phyloP scores from a whole-genome alignment of 73 alveolate genomes.

The Symbiodinium natans region DNA sequence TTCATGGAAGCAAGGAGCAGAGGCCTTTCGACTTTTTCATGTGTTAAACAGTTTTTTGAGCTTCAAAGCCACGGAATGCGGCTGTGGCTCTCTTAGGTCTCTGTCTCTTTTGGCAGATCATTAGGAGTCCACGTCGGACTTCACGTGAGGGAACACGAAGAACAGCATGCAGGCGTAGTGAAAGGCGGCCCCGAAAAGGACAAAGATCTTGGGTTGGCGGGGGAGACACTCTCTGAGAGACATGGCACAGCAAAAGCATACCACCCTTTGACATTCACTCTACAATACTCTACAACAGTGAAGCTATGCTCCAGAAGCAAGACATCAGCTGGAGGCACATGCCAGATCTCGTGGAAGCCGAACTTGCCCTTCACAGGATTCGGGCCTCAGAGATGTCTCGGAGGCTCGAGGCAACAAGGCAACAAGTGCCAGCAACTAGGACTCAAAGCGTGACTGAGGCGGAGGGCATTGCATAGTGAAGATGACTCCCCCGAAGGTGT shows the following conservation, averaged over 20 bases:
- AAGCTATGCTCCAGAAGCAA: not conserved
- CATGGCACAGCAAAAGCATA: not conserved
- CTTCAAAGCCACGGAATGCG: no score
- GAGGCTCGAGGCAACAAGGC: not conserved
- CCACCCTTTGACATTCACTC: no score
- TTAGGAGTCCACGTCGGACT: no score
- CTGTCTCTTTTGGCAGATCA: not conserved
- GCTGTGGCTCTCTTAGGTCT: no score
- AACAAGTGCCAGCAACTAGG: not conserved
- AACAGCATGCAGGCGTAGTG: constrained; percentile 53
- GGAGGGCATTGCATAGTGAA: constrained; percentile 47
- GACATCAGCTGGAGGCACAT: constrained; percentile 1
- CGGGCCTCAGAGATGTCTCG: constrained; percentile 11
- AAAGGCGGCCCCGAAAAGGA: constrained; percentile 52
- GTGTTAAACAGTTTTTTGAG: no score
- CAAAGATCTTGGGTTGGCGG: constrained; percentile 23
- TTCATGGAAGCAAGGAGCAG: no score
- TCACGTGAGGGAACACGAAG: constrained; percentile 41
- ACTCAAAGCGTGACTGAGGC: not conserved
- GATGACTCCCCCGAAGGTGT: constrained; percentile 65
- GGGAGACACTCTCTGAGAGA: not conserved
- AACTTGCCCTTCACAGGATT: constrained; percentile 51
- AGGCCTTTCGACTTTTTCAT: no score
- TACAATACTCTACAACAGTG: no score
- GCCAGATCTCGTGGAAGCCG: constrained; percentile 92